Base-by-base conservation (phyloP, 2,329 filamentous ascomycete species). In the Trichoderma koningiopsis region DNA sequence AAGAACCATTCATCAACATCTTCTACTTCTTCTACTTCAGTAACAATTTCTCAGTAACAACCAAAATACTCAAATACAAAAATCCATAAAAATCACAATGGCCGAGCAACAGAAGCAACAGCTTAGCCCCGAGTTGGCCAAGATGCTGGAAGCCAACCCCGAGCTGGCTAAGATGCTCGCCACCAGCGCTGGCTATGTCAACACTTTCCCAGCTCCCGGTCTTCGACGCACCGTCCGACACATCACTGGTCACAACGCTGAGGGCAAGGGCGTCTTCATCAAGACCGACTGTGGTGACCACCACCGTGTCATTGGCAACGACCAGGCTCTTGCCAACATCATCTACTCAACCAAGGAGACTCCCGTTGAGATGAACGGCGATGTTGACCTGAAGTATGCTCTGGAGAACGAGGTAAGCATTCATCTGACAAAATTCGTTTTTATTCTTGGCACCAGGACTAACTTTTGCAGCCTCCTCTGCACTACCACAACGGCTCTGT, bases 401-500 rank as follows among this genome's bases (percentile, higher is more conserved):
- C 29, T 22, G 33, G 65, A 72, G 57, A 72, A 68, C 2, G 69
- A 72, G 55, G 69, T 70, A 57, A 66, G 59, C 13, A 27, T 22
- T 24, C 1, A 4, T 24, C 4, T 14, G 10, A n/a, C 1, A 4
- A 14, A 4, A 24, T 6, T 13, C 14, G 11, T 24, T 8, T 8
- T n/a, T 4, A 5, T 0, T 8, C 13, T 40, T 11, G 16, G 4
- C 27, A 37, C 10, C 16, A 16, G 19, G 3, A 65, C 53, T 57
- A 37, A 63, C 60, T n/a, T 22, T 19, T 14, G 5, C 11, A 68
- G 66, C 66, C 66, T 16, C 58, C 66, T 16, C 40, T 68, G 33
- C 57, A 60, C 19, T 55, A 61, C 8, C 66, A 68, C 24, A 68
- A 68, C 61, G 84, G 84, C 35, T 82, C 80, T 0, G 81, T 85